These are phyloP conservation scores for Calvatia gigantea DNA, from an alignment of 768 basidiomycete genomes.

Conservation along the genomic window DNA sequence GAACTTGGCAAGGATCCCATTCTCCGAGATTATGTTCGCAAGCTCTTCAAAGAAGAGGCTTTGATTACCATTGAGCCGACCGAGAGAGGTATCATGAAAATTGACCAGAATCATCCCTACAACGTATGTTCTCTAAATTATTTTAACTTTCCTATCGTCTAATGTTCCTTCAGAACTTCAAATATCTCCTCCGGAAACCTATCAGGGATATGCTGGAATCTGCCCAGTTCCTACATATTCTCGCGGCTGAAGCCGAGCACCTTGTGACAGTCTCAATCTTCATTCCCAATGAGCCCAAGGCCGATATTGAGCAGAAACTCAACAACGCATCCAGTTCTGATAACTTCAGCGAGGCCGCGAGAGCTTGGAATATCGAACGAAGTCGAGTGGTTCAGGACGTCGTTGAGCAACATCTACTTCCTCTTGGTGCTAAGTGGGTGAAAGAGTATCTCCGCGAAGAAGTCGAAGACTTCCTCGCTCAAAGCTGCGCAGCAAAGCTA, in stretches of 20 bases:
- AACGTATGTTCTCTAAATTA: slow-evolving; percentile 42
- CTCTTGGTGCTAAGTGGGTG: slow-evolving; percentile 82
- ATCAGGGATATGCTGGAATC: slow-evolving; percentile 64
- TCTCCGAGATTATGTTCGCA: slow-evolving; percentile 73
- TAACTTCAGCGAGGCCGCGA: slow-evolving; percentile 78
- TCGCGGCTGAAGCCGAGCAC: slow-evolving; percentile 86
- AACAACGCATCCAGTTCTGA: slow-evolving; percentile 81
- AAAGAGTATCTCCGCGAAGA: slow-evolving; percentile 88
- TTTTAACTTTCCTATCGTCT: slow-evolving; percentile 2
- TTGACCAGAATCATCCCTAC: slow-evolving; percentile 69
- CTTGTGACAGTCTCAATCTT: slow-evolving; percentile 75
- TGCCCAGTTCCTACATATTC: slow-evolving; percentile 86
- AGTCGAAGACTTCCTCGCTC: slow-evolving; percentile 80
- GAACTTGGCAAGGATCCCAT: slow-evolving; percentile 94
- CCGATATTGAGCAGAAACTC: slow-evolving; percentile 72
- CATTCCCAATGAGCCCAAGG: slow-evolving; percentile 58
- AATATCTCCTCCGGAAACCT: slow-evolving; percentile 84
- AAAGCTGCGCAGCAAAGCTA: slow-evolving; percentile 62
- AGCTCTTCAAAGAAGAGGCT: slow-evolving; percentile 71
- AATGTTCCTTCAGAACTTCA: slow-evolving; percentile 69
- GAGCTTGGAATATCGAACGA: slow-evolving; percentile 89
- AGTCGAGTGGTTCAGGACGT: slow-evolving; percentile 74
- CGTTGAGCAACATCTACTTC: slow-evolving; percentile 78
- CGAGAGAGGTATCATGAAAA: slow-evolving; percentile 77
- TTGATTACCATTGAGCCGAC: slow-evolving; percentile 81